phyloP scores from a whole-genome alignment of 306 rosid species.

The Oxytropis ochrocephala region DNA sequence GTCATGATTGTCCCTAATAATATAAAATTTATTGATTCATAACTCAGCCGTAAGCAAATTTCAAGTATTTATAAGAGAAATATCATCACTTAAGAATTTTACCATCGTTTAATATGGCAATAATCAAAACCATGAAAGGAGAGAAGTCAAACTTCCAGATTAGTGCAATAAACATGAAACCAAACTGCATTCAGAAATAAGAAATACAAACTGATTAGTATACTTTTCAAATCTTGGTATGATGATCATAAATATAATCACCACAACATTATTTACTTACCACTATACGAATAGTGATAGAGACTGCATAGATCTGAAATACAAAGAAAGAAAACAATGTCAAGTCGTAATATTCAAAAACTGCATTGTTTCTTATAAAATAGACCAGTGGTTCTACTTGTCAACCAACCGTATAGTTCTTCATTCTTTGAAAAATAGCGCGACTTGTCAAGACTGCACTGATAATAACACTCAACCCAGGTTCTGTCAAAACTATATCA shows the following conservation, averaged over 20 bases:
- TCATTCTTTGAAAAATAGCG: too few relatives aligned
- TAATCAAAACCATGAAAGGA: slow-evolving; percentile 97
- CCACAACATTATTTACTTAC: slow-evolving; percentile 39
- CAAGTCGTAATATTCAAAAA: background rate
- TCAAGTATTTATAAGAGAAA: background rate
- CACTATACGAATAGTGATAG: slow-evolving; percentile 99
- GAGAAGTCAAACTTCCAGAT: slow-evolving; percentile 98
- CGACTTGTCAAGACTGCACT: too few relatives aligned
- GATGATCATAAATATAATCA: background rate
- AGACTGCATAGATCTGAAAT: slow-evolving; percentile 89
- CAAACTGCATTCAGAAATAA: slow-evolving; percentile 60
- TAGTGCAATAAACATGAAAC: slow-evolving; percentile 88
- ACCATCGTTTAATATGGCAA: slow-evolving; percentile 97
- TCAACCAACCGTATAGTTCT: slow-evolving; percentile 86
- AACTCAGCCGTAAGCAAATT: background rate
- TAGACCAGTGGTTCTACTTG: background rate
- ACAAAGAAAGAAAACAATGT: background rate
- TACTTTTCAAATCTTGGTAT: background rate
- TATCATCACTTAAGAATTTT: slow-evolving; percentile 1
- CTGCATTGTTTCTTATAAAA: too few relatives aligned
- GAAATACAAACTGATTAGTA: background rate
- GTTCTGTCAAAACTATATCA: too few relatives aligned
- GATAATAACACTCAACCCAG: too few relatives aligned
- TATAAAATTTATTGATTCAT: slow-evolving; percentile 14
- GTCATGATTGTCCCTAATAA: slow-evolving; percentile 91